phyloP scores from a whole-genome alignment of 139 green algal genomes.

The Axilococcus clingmanii region DNA sequence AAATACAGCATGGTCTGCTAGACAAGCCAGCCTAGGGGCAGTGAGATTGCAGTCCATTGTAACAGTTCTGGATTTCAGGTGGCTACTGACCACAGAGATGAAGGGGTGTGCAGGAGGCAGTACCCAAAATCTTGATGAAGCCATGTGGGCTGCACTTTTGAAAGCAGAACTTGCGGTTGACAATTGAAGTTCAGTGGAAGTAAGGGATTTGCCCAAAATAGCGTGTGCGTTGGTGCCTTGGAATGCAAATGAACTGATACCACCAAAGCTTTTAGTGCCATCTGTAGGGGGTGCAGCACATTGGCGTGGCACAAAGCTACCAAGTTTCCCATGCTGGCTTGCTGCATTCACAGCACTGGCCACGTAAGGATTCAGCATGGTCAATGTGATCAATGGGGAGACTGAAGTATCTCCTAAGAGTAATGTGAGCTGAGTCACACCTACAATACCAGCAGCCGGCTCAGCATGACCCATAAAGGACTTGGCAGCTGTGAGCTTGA shows the following conservation, averaged over 20 bases:
- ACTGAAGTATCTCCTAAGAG: constrained; percentile 9
- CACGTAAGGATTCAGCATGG: constrained; percentile 46
- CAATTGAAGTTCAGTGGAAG: not conserved
- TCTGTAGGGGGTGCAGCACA: not conserved
- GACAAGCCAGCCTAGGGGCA: constrained; percentile 27
- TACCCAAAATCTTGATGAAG: constrained; percentile 13
- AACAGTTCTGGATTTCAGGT: not conserved
- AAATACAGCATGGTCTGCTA: constrained; percentile 57
- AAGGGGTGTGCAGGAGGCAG: constrained; percentile 20
- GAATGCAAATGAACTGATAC: constrained; percentile 72
- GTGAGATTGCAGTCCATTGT: constrained; percentile 26
- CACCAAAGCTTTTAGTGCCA: constrained; percentile 11
- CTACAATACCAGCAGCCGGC: constrained; percentile 65
- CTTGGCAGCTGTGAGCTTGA: constrained; percentile 66
- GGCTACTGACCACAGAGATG: not conserved
- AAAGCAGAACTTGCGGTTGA: not conserved
- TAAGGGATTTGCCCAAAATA: constrained; percentile 15
- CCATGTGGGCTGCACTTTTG: not conserved
- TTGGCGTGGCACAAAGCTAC: constrained; percentile 2
- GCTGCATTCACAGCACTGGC: constrained; percentile 25
- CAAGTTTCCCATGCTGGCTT: not conserved
- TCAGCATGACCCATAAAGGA: constrained; percentile 74
- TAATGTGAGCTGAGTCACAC: constrained; percentile 41
- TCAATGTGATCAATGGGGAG: constrained; percentile 47
- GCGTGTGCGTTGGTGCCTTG: constrained; percentile 58